Percentiles rank a stretch among this genome's conserved stretches.
These are phyloP conservation scores for Suhomyces chickasaworum DNA, from an alignment of 1,139 yeast genomes.

Conservation along the genomic window DNA sequence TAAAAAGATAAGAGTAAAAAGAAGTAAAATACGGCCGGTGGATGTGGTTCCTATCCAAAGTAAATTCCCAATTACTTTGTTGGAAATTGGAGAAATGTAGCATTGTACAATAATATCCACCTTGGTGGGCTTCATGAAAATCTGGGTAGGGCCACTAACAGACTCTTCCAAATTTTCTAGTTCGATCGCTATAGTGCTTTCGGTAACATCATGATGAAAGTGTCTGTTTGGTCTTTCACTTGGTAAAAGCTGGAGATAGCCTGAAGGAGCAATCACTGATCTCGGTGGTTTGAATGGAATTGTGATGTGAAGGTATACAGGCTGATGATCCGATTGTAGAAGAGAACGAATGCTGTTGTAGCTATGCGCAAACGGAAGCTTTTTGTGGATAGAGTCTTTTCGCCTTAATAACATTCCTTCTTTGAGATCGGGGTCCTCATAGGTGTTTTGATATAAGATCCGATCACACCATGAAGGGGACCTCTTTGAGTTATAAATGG, in stretches of 20 bases:
- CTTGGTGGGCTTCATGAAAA: conserved; percentile 47
- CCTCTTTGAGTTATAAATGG: conserved; percentile 58
- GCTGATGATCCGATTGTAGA: conserved; percentile 46
- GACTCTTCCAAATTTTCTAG: conserved; percentile 21
- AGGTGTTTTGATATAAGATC: conserved; percentile 58
- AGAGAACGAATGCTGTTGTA: conserved; percentile 45
- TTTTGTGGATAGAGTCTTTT: conserved; percentile 6
- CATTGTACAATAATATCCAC: conserved; percentile 35
- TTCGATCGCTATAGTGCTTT: conserved; percentile 7
- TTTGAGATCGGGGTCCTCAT: conserved; percentile 24
- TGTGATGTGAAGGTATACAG: conserved; percentile 45
- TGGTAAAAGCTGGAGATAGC: conserved; percentile 45
- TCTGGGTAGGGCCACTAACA: conserved; percentile 46
- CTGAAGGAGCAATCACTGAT: conserved; percentile 40
- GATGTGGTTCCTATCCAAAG: conserved; percentile 44
- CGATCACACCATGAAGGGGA: conserved; percentile 92
- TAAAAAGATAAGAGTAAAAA: conserved; percentile 10
- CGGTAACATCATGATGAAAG: conserved; percentile 17
- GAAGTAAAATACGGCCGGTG: conserved; percentile 36
- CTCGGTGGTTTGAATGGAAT: conserved; percentile 49
- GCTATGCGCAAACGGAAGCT: conserved; percentile 30
- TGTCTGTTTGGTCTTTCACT: conserved; percentile 27
- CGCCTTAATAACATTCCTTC: conserved; percentile 8
- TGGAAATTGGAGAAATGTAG: conserved; percentile 34
- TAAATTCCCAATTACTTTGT: conserved; percentile 39